Evolutionary conservation across 2,329 filamentous ascomycete genomes (phyloP).

Genomic region (Lanzia echinophila): DNA sequence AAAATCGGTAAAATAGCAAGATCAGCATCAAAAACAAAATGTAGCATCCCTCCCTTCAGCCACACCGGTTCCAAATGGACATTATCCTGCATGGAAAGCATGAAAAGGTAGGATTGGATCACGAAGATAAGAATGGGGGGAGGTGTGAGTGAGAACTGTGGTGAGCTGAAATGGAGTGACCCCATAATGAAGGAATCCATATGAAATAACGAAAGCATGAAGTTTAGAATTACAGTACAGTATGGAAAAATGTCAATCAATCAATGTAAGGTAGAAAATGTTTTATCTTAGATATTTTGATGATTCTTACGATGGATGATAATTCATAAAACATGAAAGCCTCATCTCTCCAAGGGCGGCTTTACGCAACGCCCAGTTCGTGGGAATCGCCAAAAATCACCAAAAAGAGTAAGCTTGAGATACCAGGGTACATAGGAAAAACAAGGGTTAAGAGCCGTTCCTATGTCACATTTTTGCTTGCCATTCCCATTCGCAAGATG

Average conservation of each 20-base stretch:
- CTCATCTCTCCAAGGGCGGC: slow-evolving; percentile 1
- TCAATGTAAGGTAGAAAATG: neutral
- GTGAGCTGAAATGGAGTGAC: slow-evolving; percentile 1
- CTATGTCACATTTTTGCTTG: slow-evolving; percentile 1
- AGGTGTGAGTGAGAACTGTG: neutral
- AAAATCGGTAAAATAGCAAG: neutral
- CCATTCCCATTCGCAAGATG: neutral
- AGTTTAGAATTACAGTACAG: neutral
- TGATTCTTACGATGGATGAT: neutral
- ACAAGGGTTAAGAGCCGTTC: slow-evolving; percentile 9
- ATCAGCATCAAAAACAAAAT: neutral
- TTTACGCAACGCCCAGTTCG: slow-evolving; percentile 6
- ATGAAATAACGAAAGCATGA: neutral
- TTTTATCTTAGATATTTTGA: neutral
- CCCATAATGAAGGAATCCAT: slow-evolving; percentile 5
- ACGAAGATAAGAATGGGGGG: neutral
- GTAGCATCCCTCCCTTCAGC: neutral
- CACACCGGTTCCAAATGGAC: slow-evolving; percentile 7
- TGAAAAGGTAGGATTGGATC: neutral
- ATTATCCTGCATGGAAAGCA: slow-evolving; percentile 3
- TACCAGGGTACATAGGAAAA: neutral
- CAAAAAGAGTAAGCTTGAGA: slow-evolving; percentile 3
- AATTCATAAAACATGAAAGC: neutral
- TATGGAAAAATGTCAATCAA: no score
- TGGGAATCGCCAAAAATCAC: slow-evolving; percentile 1